A percentile compares a stretch with the other conserved stretches of the same genome.
Conservation (phyloP, 1,284 basidiomycete genomes). For the Leccinum angustisporum region DNA sequence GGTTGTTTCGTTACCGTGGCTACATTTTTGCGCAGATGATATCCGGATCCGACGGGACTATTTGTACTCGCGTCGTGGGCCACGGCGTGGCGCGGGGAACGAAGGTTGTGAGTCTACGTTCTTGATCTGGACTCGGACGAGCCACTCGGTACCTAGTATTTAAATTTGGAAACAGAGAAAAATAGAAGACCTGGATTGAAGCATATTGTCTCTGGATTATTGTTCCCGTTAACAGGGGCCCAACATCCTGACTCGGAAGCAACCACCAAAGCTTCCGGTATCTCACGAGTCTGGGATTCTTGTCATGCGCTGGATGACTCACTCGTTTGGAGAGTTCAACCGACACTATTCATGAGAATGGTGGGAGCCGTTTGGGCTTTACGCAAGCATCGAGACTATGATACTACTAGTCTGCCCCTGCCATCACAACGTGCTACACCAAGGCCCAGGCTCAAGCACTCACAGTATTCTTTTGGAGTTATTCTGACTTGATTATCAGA, state of each 20-base stretch:
- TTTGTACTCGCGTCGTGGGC: not conserved
- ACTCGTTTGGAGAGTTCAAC: not conserved
- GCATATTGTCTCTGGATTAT: not conserved
- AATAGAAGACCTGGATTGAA: too few relatives aligned
- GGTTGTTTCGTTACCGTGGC: not conserved
- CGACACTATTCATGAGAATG: not conserved
- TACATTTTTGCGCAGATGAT: not conserved
- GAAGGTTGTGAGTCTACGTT: not conserved
- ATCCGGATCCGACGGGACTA: not conserved
- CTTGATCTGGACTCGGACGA: not conserved
- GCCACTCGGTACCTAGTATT: not conserved
- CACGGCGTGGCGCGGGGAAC: not conserved
- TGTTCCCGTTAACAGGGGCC: not conserved
- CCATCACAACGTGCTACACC: not conserved
- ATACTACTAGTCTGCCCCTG: not conserved
- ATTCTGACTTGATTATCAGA: not conserved
- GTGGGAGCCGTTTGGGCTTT: not conserved
- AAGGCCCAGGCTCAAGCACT: not conserved
- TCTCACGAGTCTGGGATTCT: not conserved
- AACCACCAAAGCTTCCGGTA: not conserved
- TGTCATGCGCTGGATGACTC: not conserved
- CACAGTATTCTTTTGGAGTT: not conserved
- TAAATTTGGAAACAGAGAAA: not conserved
- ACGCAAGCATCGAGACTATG: not conserved
- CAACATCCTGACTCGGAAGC: not conserved